Conservation (phyloP, 2,329 filamentous ascomycete species). For the Tolypocladium cylindrosporum region DNA sequence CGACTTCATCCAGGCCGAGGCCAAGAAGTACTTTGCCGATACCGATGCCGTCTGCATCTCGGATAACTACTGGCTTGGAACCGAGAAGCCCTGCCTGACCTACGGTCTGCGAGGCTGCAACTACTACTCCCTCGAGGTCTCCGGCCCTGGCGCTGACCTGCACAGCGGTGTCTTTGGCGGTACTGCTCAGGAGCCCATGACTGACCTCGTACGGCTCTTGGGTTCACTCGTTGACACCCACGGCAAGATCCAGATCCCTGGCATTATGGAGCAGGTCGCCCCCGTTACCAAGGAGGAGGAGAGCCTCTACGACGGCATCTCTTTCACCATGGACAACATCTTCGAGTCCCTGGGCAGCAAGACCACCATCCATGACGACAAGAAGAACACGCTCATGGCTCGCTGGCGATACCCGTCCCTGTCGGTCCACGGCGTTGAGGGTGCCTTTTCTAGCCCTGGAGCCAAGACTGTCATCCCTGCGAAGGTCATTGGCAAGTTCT, state of each 20-base stretch:
- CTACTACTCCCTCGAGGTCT: conserved; percentile 90
- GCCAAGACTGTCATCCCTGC: conserved; percentile 98
- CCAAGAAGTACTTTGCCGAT: conserved; percentile 90
- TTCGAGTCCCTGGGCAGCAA: conserved; percentile 84
- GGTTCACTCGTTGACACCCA: conserved; percentile 76
- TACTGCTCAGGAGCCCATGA: conserved; percentile 97
- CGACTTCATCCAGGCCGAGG: conserved; percentile 85
- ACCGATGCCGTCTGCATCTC: conserved; percentile 96
- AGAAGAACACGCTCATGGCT: conserved; percentile 88
- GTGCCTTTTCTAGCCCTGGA: conserved; percentile 84
- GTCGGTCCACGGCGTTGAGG: conserved; percentile 89
- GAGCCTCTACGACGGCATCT: conserved; percentile 76
- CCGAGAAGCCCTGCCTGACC: conserved; percentile 94
- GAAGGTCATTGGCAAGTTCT: conserved; percentile 97
- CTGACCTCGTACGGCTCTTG: conserved; percentile 77
- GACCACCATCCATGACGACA: conserved; percentile 79
- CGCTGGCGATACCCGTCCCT: conserved; percentile 93
- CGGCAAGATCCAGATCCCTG: conserved; percentile 91
- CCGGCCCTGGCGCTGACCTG: conserved; percentile 83
- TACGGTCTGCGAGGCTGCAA: conserved; percentile 96
- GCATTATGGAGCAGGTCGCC: conserved; percentile 86
- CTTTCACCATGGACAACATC: conserved; percentile 93
- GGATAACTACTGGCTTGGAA: conserved; percentile 99
- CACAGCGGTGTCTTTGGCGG: conserved; percentile 97
- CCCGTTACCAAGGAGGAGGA: conserved; percentile 81